Evolutionary conservation across 768 basidiomycete species (phyloP).

Genomic region (Amanita rubescens): DNA sequence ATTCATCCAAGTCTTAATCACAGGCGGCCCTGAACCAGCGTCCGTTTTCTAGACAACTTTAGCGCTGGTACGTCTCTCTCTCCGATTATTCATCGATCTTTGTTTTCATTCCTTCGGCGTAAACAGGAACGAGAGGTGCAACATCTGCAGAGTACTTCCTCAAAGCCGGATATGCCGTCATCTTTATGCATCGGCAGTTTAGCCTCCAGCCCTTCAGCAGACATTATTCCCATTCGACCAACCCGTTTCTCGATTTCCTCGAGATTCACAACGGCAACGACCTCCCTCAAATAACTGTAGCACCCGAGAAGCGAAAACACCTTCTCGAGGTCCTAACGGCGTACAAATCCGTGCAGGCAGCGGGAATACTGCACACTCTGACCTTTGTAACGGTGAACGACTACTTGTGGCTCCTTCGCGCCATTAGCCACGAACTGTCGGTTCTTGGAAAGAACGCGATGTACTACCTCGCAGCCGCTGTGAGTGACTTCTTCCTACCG

Average conservation of each 20-base stretch:
- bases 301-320: conserved; percentile 51
- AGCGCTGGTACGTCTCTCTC: conserved; percentile 69
- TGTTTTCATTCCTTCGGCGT: neutral
- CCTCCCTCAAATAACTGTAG: conserved; percentile 55
- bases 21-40: conserved; percentile 41
- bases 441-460: conserved; percentile 63
- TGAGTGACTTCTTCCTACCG: conserved; percentile 97
- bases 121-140: conserved; percentile 90
- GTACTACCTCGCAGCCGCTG: conserved; percentile 97
- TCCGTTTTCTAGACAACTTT: conserved; percentile 98
- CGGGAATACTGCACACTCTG: conserved; percentile 73
- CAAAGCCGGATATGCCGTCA: conserved; percentile 89
- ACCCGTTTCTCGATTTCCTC: conserved; percentile 95
- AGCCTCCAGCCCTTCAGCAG: conserved; percentile 96
- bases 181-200: conserved; percentile 98
- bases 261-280: conserved; percentile 42
- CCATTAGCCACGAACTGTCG: conserved; percentile 72
- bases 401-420: conserved; percentile 87
- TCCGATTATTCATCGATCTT: conserved; percentile 3
- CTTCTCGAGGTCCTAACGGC: conserved; percentile 66
- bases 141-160: conserved; percentile 99
- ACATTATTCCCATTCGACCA: conserved; percentile 97
- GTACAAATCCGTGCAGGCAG: conserved; percentile 74
- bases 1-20: neutral
- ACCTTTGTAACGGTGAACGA: conserved; percentile 94